Conservation (phyloP, 2,329 filamentous ascomycete species). For the Calycina marina region DNA sequence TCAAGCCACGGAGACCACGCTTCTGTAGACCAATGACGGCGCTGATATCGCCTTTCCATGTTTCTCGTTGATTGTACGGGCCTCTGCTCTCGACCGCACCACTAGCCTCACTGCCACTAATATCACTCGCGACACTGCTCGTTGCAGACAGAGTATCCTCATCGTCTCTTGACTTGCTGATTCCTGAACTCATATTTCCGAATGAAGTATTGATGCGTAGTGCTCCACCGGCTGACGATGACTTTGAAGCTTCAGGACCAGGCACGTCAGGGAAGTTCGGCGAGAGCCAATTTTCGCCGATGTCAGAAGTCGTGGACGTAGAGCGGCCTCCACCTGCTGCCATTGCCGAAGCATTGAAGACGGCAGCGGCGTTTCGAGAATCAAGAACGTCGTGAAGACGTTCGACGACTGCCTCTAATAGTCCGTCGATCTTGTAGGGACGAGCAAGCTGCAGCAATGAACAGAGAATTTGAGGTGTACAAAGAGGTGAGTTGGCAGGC, state of each 20-base stretch:
- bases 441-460: conserved; percentile 86
- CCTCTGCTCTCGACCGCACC: conserved; percentile 24
- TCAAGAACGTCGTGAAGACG: conserved; percentile 80
- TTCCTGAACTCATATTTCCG: conserved; percentile 19
- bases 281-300: conserved; percentile 35
- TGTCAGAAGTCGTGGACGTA: conserved; percentile 40
- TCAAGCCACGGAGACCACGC: conserved; percentile 74
- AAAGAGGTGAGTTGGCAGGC: conserved; percentile 58
- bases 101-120: conserved; percentile 20
- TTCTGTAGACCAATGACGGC: conserved; percentile 94
- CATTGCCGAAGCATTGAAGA: conserved; percentile 98
- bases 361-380: conserved; percentile 84
- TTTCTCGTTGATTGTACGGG: conserved; percentile 35
- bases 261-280: conserved; percentile 19
- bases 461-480: conserved; percentile 89
- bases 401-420: conserved; percentile 86
- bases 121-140: conserved; percentile 16
- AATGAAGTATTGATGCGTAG: conserved; percentile 37
- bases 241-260: background rate
- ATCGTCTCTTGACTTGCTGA: conserved; percentile 23
- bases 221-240: background rate
- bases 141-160: conserved; percentile 21
- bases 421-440: conserved; percentile 83
- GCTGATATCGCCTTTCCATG: conserved; percentile 72
- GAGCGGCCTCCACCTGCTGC: conserved; percentile 84